Evolutionary conservation across 352 stramenopile species (phyloP), one percentile per base, ranked within the genome.

Genomic region (Phytophthora quininea): DNA sequence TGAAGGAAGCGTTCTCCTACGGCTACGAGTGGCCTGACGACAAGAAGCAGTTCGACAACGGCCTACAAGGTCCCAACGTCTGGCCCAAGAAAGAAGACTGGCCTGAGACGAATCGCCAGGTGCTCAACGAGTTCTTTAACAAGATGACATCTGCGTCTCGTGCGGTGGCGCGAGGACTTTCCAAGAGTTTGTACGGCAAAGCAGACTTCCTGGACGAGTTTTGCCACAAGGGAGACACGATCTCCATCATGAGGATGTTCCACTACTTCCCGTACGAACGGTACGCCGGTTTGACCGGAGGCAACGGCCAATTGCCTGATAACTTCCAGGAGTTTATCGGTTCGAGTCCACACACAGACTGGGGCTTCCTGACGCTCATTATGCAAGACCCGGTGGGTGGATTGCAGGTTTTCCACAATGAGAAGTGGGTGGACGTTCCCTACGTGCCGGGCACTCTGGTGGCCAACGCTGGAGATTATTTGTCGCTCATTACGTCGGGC

Each of bases 1-100:
- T 94, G 33, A 94, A 94, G 55, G 86, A 94, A 57, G 84, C 80
- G 3, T 94, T 94, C 37, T 94, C 86, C 9, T 94, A 92, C 67
- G 86, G 86, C 32, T 92, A 84, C 68, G 86, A 94, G 53, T 94
- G 86, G 86, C 71, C 70, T 0, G 31, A 64, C 8, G 29, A 40
- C 4, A 64, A 31, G n/a, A 53, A 45, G 19, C 8, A 49, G n/a
- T 86, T 88, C 31, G 64, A 48, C 5, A 94, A 94, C 46, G 79
- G 83, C 2, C 64, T 94, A 31, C 86, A 94, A 54, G 84, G 86
- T 32, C 50, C 33, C 12, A 94, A 94, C 54, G 84, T 92, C 50
- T 95, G 86, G 84, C 86, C 86, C 1, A 46, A 52, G n/a, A 11
- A 40, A 1, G 55, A 66, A 6, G 59, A 69, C 45, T 90, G 79